These are phyloP conservation scores for Aspergillus udagawae DNA, from an alignment of 2,329 filamentous ascomycete genomes.

Conservation along the genomic window DNA sequence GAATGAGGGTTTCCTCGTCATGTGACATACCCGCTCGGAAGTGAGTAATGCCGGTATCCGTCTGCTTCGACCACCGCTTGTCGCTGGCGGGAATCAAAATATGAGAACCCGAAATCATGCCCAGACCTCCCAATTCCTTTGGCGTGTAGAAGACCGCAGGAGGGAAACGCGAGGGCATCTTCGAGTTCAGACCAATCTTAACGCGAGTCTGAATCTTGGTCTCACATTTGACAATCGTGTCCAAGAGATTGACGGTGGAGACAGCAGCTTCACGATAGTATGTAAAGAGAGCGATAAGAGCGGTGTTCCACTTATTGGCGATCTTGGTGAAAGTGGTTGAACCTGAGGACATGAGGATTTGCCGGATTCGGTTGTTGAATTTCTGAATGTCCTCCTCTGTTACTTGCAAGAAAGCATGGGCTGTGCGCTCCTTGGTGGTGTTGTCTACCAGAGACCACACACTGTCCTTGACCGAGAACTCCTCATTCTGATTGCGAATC, in stretches of 20 bases:
- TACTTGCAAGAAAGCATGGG: conserved; percentile 94
- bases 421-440: conserved; percentile 92
- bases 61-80: conserved; percentile 98
- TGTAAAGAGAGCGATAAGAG: conserved; percentile 91
- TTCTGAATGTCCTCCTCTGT: conserved; percentile 97
- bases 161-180: conserved; percentile 98
- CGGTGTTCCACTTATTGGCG: conserved; percentile 99
- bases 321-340: conserved; percentile 99
- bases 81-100: conserved; percentile 96
- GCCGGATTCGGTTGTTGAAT: conserved; percentile 97
- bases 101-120: conserved; percentile 98
- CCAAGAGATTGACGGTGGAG: conserved; percentile 86
- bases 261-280: conserved; percentile 98
- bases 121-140: conserved; percentile 92
- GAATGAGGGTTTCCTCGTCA: conserved; percentile 94
- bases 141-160: conserved; percentile 98
- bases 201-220: conserved; percentile 99
- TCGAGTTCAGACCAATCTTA: conserved; percentile 97
- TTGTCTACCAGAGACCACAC: conserved; percentile 98
- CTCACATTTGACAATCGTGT: conserved; percentile 98
- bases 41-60: conserved; percentile 93
- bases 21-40: conserved; percentile 98
- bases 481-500: conserved; percentile 89
- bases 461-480: conserved; percentile 95
- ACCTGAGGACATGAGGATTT: conserved; percentile 99